Percentiles rank a stretch among this genome's conserved stretches.
Evolutionary conservation across 192 early-diverging fungal species (phyloP).

Genomic region (Podila verticillata): DNA sequence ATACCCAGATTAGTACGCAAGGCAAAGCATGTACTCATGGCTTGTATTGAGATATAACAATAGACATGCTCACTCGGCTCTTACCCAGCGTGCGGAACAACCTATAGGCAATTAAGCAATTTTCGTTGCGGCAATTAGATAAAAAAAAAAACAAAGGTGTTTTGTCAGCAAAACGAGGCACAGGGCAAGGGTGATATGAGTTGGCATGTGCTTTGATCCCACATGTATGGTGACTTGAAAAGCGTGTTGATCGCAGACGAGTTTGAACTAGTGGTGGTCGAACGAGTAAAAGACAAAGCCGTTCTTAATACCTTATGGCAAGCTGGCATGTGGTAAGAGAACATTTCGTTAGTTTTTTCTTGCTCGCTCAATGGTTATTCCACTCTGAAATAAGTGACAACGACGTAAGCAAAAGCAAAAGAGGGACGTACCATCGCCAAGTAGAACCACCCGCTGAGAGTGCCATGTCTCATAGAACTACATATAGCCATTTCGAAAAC

Average conservation of each 20-base stretch:
- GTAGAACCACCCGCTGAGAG: conserved; percentile 25
- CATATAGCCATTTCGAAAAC: background rate
- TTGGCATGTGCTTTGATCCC: background rate
- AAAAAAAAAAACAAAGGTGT: background rate
- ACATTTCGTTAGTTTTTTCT: no score
- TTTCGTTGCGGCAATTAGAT: background rate
- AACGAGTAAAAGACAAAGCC: background rate
- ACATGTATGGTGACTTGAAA: no score
- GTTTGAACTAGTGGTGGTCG: no score
- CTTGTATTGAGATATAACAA: no score
- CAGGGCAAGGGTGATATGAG: background rate
- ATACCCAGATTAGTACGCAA: no score
- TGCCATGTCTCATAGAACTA: conserved; percentile 45
- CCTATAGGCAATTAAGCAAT: conserved; percentile 9
- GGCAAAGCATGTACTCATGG: no score
- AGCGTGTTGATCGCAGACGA: no score
- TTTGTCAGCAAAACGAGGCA: background rate
- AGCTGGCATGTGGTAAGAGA: conserved; percentile 5
- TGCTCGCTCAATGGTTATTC: background rate
- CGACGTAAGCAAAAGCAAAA: background rate
- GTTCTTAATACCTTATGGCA: conserved; percentile 46
- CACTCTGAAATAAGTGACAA: background rate
- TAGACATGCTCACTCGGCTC: background rate
- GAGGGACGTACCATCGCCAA: conserved; percentile 30
- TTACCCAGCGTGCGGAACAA: conserved; percentile 51